phyloP scores from a whole-genome alignment of 1,139 yeast species.

The Zygoascus meyerae region DNA sequence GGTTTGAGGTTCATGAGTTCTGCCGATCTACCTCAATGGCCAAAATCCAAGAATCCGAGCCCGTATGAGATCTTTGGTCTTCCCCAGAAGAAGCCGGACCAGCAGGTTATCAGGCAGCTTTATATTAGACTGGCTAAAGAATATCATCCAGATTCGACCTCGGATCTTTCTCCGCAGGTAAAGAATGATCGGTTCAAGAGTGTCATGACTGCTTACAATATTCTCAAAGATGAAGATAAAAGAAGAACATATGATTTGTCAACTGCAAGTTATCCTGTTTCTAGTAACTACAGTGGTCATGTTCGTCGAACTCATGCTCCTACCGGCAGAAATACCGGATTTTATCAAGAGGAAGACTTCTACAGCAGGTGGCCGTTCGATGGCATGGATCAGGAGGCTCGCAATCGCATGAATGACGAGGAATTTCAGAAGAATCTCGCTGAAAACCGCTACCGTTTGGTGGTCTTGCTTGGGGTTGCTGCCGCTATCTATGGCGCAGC shows the following conservation, averaged over 20 bases:
- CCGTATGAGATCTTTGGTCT: conserved; percentile 72
- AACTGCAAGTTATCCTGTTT: background rate
- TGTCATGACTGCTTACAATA: conserved; percentile 67
- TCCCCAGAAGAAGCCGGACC: conserved; percentile 34
- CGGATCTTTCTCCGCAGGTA: conserved; percentile 14
- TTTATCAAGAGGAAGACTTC: background rate
- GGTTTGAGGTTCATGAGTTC: background rate
- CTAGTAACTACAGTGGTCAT: background rate
- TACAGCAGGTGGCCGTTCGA: conserved; percentile 10
- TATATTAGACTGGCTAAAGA: conserved; percentile 66
- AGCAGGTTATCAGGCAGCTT: conserved; percentile 43
- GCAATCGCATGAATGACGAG: conserved; percentile 21
- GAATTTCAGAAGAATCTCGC: conserved; percentile 28
- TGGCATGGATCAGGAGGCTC: conserved; percentile 19
- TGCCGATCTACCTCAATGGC: conserved; percentile 44
- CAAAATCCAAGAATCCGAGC: conserved; percentile 49
- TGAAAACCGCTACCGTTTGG: conserved; percentile 27
- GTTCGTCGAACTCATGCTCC: background rate
- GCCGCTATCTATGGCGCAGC: conserved; percentile 24
- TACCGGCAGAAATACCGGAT: background rate
- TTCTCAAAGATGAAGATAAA: conserved; percentile 53
- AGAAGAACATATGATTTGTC: conserved; percentile 40
- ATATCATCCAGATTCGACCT: conserved; percentile 76
- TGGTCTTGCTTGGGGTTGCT: conserved; percentile 23
- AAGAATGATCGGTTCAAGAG: conserved; percentile 54